Conservation (phyloP, 495 filamentous ascomycete species). For the Melanomma pulvis-pyrius region DNA sequence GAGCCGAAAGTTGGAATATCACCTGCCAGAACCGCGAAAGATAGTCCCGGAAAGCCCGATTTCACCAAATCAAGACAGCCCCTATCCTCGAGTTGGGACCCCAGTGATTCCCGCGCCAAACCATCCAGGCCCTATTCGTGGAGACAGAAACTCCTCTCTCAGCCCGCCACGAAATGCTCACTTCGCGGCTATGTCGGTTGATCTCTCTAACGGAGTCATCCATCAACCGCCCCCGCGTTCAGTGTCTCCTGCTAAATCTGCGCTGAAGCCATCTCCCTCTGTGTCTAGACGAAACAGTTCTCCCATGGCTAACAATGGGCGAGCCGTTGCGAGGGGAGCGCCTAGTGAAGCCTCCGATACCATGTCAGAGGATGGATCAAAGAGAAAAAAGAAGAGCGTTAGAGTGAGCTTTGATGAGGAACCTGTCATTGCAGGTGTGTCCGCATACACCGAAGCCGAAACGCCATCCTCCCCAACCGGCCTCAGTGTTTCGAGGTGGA, state of each 20-base stretch:
- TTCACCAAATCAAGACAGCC: constrained; percentile 17
- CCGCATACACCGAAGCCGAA: constrained; percentile 44
- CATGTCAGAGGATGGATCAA: constrained; percentile 62
- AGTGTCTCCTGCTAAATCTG: constrained; percentile 83
- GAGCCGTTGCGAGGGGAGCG: constrained; percentile 40
- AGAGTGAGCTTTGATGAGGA: constrained; percentile 89
- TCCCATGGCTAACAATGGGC: constrained; percentile 36
- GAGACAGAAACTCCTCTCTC: constrained; percentile 51
- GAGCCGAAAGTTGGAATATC: constrained; percentile 1
- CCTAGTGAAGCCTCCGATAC: constrained; percentile 64
- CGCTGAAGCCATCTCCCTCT: constrained; percentile 68
- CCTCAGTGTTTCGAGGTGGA: constrained; percentile 28
- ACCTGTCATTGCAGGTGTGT: constrained; percentile 62
- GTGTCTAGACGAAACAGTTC: constrained; percentile 37
- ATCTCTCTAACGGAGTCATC: constrained; percentile 52
- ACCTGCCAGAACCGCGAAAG: not conserved
- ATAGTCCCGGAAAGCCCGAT: not conserved
- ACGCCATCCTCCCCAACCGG: constrained; percentile 24
- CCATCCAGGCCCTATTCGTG: constrained; percentile 1
- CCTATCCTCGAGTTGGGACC: constrained; percentile 9
- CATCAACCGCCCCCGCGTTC: constrained; percentile 81
- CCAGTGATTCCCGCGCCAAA: not conserved
- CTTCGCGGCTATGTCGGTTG: constrained; percentile 65
- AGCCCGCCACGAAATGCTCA: constrained; percentile 72
- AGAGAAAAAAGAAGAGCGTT: constrained; percentile 65